Conservation (phyloP, 345 rosid species). For the Citrus sinensis region DNA sequence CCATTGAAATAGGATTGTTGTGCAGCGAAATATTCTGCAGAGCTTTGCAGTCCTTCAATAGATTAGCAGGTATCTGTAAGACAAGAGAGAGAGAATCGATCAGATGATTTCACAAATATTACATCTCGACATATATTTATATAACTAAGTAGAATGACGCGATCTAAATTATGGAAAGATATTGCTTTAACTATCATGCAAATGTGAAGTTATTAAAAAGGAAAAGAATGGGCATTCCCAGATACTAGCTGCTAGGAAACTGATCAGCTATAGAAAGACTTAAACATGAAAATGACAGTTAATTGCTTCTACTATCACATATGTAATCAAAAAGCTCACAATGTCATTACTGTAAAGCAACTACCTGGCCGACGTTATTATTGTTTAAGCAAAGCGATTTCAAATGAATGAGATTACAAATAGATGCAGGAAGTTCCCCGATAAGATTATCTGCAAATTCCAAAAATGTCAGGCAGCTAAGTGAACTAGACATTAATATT, state of each 20-base stretch:
- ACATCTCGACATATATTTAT: neutral
- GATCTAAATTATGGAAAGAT: neutral
- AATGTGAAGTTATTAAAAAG: neutral
- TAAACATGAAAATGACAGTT: neutral
- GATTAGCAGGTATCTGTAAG: slow-evolving; percentile 62
- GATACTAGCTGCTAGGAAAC: neutral
- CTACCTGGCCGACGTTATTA: slow-evolving; percentile 75
- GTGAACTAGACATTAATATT: slow-evolving; percentile 5
- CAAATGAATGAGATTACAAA: slow-evolving; percentile 73
- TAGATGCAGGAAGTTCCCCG: slow-evolving; percentile 76
- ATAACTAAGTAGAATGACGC: neutral
- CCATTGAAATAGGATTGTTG: slow-evolving; percentile 85
- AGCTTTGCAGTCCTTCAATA: slow-evolving; percentile 82
- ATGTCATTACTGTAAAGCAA: neutral
- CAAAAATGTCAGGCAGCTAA: slow-evolving; percentile 17
- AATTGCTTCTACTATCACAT: neutral
- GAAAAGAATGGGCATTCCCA: neutral
- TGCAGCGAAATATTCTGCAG: slow-evolving; percentile 89
- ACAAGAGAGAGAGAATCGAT: neutral
- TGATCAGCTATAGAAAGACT: neutral
- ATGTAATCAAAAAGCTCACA: neutral
- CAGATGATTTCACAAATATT: neutral
- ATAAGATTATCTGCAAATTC: slow-evolving; percentile 71
- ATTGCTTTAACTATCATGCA: neutral
- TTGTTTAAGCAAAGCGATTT: slow-evolving; percentile 74